Evolutionary conservation across 345 rosid species (phyloP).

Genomic region (Pistacia vera): DNA sequence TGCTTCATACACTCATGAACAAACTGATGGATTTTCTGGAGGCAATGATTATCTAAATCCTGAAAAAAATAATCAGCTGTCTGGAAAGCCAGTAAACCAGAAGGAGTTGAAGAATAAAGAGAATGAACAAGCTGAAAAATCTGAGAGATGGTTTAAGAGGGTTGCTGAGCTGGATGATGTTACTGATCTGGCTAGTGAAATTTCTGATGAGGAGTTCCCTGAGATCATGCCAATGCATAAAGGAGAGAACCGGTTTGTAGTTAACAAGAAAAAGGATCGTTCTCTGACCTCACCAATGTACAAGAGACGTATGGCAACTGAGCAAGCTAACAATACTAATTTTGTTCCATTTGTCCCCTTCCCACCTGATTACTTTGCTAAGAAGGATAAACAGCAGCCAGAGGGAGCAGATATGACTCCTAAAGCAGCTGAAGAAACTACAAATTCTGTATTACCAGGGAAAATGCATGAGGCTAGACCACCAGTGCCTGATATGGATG

Average conservation of each 20-base stretch:
- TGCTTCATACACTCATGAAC: constrained; percentile 25
- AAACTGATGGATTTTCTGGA: constrained; percentile 20
- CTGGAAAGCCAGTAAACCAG: constrained; percentile 26
- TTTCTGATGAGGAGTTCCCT: constrained; percentile 59
- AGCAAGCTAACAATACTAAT: constrained; percentile 57
- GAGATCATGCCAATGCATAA: constrained; percentile 78
- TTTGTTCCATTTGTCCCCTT: constrained; percentile 85
- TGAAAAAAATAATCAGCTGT: constrained; percentile 17
- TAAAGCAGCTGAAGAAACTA: constrained; percentile 28
- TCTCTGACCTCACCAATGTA: constrained; percentile 70
- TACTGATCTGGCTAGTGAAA: constrained; percentile 43
- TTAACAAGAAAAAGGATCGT: constrained; percentile 78
- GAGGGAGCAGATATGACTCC: constrained; percentile 25
- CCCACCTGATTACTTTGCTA: constrained; percentile 78
- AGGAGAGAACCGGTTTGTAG: constrained; percentile 82
- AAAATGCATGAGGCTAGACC: constrained; percentile 13
- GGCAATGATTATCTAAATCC: constrained; percentile 11
- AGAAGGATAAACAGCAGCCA: constrained; percentile 43
- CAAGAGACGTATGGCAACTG: constrained; percentile 59
- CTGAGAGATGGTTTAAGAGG: constrained; percentile 73
- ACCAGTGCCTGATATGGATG: constrained; percentile 3
- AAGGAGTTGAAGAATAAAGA: constrained; percentile 29
- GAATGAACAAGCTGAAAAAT: constrained; percentile 48
- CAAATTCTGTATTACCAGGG: constrained; percentile 27
- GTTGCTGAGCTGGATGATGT: constrained; percentile 63